Conservation (phyloP, 2,329 filamentous ascomycete species). For the Pseudogymnoascus sp. region DNA sequence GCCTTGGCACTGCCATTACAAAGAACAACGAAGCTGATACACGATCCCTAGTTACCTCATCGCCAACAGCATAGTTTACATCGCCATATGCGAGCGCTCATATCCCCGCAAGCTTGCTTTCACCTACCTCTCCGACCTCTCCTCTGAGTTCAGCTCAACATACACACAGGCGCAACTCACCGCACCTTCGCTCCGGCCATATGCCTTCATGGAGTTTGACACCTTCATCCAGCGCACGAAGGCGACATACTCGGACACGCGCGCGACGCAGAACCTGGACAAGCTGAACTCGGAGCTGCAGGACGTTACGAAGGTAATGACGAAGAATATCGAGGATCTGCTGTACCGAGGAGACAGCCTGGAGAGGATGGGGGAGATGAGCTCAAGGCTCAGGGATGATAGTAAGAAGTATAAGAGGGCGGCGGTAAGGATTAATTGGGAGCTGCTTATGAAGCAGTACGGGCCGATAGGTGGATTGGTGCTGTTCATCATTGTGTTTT, state of each 20-base stretch:
- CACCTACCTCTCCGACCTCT: slow-evolving; percentile 91
- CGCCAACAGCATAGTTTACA: slow-evolving; percentile 74
- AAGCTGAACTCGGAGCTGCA: slow-evolving; percentile 94
- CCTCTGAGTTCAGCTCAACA: slow-evolving; percentile 81
- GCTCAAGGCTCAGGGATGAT: slow-evolving; percentile 78
- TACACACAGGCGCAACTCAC: slow-evolving; percentile 71
- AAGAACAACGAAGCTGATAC: not conserved
- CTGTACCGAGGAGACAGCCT: slow-evolving; percentile 89
- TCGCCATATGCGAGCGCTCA: slow-evolving; percentile 85
- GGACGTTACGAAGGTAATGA: slow-evolving; percentile 99
- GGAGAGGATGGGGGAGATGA: slow-evolving; percentile 96
- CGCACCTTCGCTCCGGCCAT: slow-evolving; percentile 70
- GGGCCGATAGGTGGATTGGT: slow-evolving; percentile 79
- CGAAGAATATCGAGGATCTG: slow-evolving; percentile 98
- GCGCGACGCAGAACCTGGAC: slow-evolving; percentile 86
- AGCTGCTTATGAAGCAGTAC: slow-evolving; percentile 92
- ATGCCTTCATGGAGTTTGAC: slow-evolving; percentile 97
- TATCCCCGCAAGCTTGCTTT: slow-evolving; percentile 98
- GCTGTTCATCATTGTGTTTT: slow-evolving; percentile 75
- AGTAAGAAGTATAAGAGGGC: slow-evolving; percentile 90
- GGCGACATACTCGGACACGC: slow-evolving; percentile 86
- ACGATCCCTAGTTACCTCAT: slow-evolving; percentile 65
- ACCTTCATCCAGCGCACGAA: slow-evolving; percentile 92
- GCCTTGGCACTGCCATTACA: not conserved
- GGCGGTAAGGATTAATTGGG: slow-evolving; percentile 96